phyloP scores from a whole-genome alignment of 2,329 filamentous ascomycete species.

The Pseudocercospora crystallina region DNA sequence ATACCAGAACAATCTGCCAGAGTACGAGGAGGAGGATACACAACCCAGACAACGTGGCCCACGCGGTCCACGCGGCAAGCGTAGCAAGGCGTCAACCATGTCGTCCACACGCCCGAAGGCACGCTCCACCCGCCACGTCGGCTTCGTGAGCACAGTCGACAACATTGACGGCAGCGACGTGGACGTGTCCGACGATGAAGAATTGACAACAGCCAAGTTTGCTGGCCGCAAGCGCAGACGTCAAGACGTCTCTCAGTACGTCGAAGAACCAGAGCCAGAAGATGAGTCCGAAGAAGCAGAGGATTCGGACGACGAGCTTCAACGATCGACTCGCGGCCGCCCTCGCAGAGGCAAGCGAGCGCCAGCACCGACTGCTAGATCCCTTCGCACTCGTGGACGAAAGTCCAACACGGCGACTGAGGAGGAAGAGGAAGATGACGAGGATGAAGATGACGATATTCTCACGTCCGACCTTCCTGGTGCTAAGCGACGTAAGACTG shows the following conservation, averaged over 20 bases:
- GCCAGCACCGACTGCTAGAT: slow-evolving; percentile 5
- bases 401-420: slow-evolving; percentile 3
- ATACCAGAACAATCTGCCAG: slow-evolving; percentile 34
- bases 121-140: slow-evolving; percentile 10
- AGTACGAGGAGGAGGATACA: slow-evolving; percentile 10
- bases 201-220: slow-evolving; percentile 12
- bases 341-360: slow-evolving; percentile 18
- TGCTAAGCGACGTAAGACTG: slow-evolving; percentile 35
- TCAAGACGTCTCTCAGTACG: slow-evolving; percentile 25
- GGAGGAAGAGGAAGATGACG: slow-evolving; percentile 19
- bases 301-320: slow-evolving; percentile 23
- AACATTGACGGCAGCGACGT: slow-evolving; percentile 25
- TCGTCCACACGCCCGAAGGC: slow-evolving; percentile 26
- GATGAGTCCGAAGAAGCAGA: slow-evolving; percentile 25
- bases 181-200: slow-evolving; percentile 24
- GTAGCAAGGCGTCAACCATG: slow-evolving; percentile 20
- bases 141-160: slow-evolving; percentile 33
- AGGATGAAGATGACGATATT: slow-evolving; percentile 26
- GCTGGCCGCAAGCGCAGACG: slow-evolving; percentile 24
- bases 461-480: slow-evolving; percentile 44
- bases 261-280: slow-evolving; percentile 20
- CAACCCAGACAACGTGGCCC: background rate
- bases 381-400: slow-evolving; percentile 15
- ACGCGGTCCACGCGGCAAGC: slow-evolving; percentile 10
- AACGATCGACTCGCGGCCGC: slow-evolving; percentile 13